phyloP scores from a whole-genome alignment of 2,329 filamentous ascomycete genomes.

The Fusarium papillatum region DNA sequence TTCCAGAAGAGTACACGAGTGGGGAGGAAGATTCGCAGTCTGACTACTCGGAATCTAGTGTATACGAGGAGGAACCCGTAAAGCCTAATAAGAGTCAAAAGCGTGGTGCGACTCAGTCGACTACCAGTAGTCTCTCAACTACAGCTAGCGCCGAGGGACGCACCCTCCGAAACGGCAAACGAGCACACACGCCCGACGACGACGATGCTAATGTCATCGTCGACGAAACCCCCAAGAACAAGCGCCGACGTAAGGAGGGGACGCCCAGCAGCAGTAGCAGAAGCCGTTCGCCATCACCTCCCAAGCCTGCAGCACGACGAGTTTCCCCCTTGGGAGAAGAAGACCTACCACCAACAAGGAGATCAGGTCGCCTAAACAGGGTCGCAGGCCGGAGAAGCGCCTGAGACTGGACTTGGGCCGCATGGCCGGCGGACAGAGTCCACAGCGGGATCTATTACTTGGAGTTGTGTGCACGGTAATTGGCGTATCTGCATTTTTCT shows the following conservation, averaged over 20 bases:
- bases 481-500: not conserved
- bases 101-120: not conserved
- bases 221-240: not conserved
- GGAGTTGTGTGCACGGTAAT: not conserved
- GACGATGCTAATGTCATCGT: not conserved
- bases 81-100: not conserved
- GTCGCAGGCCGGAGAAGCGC: not conserved
- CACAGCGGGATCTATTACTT: not conserved
- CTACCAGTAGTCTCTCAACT: not conserved
- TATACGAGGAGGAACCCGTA: not conserved
- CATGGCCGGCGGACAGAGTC: not conserved
- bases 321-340: no score
- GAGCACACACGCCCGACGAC: not conserved
- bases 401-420: not conserved
- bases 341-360: not conserved
- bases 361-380: not conserved
- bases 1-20: not conserved
- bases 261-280: not conserved
- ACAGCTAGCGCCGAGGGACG: not conserved
- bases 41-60: not conserved
- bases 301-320: not conserved
- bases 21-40: not conserved
- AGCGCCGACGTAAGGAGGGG: not conserved
- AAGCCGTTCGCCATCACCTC: not conserved
- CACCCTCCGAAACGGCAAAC: not conserved